These are phyloP conservation scores for Venturia nashicola DNA, from an alignment of 2,329 filamentous ascomycete species.

Conservation along the genomic window DNA sequence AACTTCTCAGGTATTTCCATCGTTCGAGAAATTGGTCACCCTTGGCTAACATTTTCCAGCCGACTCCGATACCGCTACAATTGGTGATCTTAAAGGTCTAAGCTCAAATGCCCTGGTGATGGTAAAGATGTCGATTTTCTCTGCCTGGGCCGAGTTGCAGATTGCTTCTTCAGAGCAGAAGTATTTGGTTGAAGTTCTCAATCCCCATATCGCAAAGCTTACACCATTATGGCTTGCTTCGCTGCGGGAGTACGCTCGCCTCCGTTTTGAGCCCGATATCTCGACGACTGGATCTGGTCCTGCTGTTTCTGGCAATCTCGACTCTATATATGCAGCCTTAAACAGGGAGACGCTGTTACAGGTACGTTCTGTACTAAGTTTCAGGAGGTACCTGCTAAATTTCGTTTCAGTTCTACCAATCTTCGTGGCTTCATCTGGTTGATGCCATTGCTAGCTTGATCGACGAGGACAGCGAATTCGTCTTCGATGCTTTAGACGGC, in stretches of 20 bases:
- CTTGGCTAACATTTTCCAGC: background rate
- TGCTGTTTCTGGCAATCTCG: slow-evolving; percentile 66
- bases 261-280: slow-evolving; percentile 94
- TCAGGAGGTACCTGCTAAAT: slow-evolving; percentile 27
- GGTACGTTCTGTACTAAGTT: background rate
- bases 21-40: slow-evolving; percentile 10
- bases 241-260: slow-evolving; percentile 79
- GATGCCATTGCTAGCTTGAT: slow-evolving; percentile 96
- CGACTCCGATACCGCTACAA: slow-evolving; percentile 69
- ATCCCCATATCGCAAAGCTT: slow-evolving; percentile 77
- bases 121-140: slow-evolving; percentile 96
- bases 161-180: slow-evolving; percentile 87
- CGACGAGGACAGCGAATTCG: slow-evolving; percentile 93
- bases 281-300: slow-evolving; percentile 71
- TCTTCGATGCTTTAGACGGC: slow-evolving; percentile 91
- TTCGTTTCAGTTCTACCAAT: slow-evolving; percentile 73
- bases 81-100: slow-evolving; percentile 83
- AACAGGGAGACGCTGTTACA: slow-evolving; percentile 83
- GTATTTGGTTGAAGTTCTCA: slow-evolving; percentile 78
- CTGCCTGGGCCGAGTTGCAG: slow-evolving; percentile 93
- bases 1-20: slow-evolving; percentile 60
- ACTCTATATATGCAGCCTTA: slow-evolving; percentile 87
- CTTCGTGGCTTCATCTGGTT: slow-evolving; percentile 90
- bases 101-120: slow-evolving; percentile 96
- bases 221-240: slow-evolving; percentile 92